These are phyloP conservation scores for Metarhizium humberi DNA, from an alignment of 2,329 filamentous ascomycete species.

Conservation along the genomic window DNA sequence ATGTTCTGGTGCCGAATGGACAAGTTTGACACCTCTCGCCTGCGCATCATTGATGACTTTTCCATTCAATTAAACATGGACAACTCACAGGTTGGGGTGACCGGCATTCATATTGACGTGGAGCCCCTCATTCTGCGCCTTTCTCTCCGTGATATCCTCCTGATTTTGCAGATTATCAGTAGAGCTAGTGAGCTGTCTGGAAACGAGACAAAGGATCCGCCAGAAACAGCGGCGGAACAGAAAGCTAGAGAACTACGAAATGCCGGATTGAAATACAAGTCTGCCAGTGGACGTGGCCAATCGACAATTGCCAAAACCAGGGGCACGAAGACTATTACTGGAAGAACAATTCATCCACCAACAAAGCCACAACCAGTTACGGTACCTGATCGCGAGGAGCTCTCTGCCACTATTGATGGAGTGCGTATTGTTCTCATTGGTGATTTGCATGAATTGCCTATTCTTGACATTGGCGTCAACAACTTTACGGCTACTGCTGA, in stretches of 20 bases:
- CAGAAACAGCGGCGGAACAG: constrained; percentile 34
- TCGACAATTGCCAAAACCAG: constrained; percentile 40
- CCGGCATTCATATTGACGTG: constrained; percentile 76
- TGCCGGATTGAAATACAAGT: constrained; percentile 42
- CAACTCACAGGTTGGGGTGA: constrained; percentile 50
- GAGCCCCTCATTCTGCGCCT: constrained; percentile 86
- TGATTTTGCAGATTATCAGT: constrained; percentile 85
- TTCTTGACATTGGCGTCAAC: constrained; percentile 89
- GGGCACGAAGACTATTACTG: constrained; percentile 26
- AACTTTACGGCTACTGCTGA: constrained; percentile 75
- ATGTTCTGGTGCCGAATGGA: constrained; percentile 99
- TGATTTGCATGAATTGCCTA: constrained; percentile 88
- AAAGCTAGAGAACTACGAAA: constrained; percentile 46
- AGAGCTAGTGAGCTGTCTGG: constrained; percentile 81
- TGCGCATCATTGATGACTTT: constrained; percentile 95
- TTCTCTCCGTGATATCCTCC: constrained; percentile 86
- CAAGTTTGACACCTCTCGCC: constrained; percentile 78
- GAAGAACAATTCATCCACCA: constrained; percentile 16
- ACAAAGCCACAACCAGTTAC: constrained; percentile 7
- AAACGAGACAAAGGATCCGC: constrained; percentile 40
- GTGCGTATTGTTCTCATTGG: constrained; percentile 90
- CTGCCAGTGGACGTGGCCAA: constrained; percentile 46
- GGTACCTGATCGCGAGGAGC: constrained; percentile 51
- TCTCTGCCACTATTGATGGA: constrained; percentile 79
- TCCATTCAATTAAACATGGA: constrained; percentile 87